phyloP scores from a whole-genome alignment of 2,329 filamentous ascomycete species.

The Trichoderma harzianum region DNA sequence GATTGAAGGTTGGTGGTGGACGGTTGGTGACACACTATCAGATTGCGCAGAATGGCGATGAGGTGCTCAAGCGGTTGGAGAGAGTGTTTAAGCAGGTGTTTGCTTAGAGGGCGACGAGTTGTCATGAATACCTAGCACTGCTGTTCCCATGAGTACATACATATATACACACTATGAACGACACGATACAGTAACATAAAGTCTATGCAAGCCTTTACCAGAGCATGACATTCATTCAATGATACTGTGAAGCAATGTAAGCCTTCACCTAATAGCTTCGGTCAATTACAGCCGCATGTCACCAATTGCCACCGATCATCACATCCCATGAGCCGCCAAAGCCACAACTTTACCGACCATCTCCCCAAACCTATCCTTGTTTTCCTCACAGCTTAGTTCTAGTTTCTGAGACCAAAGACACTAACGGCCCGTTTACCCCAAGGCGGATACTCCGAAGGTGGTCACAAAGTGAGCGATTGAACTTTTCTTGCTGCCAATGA shows the following conservation, averaged over 20 bases:
- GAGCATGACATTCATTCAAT: neutral
- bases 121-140: neutral
- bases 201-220: neutral
- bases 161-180: neutral
- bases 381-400: neutral
- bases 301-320: neutral
- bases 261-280: neutral
- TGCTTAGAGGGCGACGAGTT: constrained; percentile 15
- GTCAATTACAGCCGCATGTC: neutral
- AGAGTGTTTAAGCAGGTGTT: constrained; percentile 47
- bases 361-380: neutral
- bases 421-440: neutral
- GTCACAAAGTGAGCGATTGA: neutral
- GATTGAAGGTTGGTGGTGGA: constrained; percentile 40
- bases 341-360: neutral
- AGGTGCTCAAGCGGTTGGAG: constrained; percentile 56
- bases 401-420: neutral
- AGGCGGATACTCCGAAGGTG: neutral
- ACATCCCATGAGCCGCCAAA: neutral
- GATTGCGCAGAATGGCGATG: constrained; percentile 58
- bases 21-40: constrained; percentile 54
- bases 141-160: neutral
- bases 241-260: neutral
- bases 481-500: neutral
- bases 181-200: neutral